Evolutionary conservation across 441 rosid species (phyloP), one percentile per base, ranked within the genome.

Genomic region (Pelargonium cotyledonis): DNA sequence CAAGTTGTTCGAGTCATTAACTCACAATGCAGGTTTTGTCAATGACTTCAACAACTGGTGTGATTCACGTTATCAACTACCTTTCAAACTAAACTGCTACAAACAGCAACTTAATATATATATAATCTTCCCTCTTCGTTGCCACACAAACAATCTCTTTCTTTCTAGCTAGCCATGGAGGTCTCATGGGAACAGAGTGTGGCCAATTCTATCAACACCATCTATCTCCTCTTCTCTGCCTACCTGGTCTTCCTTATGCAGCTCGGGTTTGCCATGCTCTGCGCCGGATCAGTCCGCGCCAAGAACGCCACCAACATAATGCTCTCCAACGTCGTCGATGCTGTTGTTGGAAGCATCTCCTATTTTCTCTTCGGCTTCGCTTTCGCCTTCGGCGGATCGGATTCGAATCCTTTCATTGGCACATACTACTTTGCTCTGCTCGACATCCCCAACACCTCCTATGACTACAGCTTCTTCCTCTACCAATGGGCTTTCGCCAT

Each of bases 401-500:
- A 0, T 53, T 58, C 86, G 19, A 85, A 89, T 65, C 89, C 92
- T 58, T 91, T 91, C 74, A 88, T 89, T 6, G 96, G 89, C 29
- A 82, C 85, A 23, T 73, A 65, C 55, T 84, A 57, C 85, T 88
- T 89, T 71, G 91, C 87, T 68, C 87, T 88, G 29, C 77, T 68
- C 57, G 81, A 85, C 44, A 69, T 89, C 15, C 96, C 92, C 0
- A 72, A 66, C 12, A 21, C 61, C 58, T 10, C 78, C 0, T 85
- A 74, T 47, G 93, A 87, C 70, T 89, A 89, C 29, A 80, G 86
- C 19, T 75, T 58, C 68, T 89, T 91, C 55, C 91, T 91, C 26
- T 91, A 84, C 76, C 97, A 91, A 66, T 91, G 93, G 91, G 93
- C 93, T 38, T 91, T 91, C 40, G 95, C 97, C 19, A 89, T 86